These are phyloP conservation scores for Geotrichum phurueaensis DNA, from an alignment of 1,139 yeast genomes.

Conservation along the genomic window DNA sequence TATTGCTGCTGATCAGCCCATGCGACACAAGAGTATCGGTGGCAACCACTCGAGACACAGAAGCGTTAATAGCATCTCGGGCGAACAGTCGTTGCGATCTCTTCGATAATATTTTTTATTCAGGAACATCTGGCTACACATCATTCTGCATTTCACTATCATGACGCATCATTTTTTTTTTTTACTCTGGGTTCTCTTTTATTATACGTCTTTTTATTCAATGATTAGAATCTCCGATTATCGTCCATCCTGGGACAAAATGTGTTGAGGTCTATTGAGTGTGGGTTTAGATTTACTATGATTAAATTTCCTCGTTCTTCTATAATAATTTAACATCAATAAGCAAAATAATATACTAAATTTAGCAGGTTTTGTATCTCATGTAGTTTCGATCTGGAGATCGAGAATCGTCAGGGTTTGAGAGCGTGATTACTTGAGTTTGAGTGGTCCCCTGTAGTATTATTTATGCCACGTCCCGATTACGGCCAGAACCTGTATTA, in stretches of 20 bases:
- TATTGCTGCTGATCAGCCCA: slow-evolving; percentile 1
- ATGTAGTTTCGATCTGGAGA: too few relatives aligned
- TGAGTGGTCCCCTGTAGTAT: too few relatives aligned
- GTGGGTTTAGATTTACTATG: background rate
- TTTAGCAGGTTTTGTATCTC: too few relatives aligned
- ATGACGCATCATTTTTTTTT: background rate
- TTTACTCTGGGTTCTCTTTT: slow-evolving; percentile 2
- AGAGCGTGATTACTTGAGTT: too few relatives aligned
- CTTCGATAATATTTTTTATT: background rate
- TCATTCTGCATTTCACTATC: background rate
- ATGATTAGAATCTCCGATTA: slow-evolving; percentile 2
- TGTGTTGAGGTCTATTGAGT: background rate
- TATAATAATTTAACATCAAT: background rate
- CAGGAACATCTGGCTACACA: background rate
- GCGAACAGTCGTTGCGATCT: background rate
- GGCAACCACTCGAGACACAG: slow-evolving; percentile 2
- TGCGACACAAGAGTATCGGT: slow-evolving; percentile 3
- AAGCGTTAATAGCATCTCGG: background rate
- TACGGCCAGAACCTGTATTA: too few relatives aligned
- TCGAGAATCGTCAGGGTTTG: too few relatives aligned
- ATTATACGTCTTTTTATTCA: background rate
- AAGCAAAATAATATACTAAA: background rate
- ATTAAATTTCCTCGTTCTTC: background rate
- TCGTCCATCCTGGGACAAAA: background rate
- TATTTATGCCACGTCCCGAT: too few relatives aligned